phyloP scores from a whole-genome alignment of 371 early-diverging fungal genomes.

The Phascolomyces articulosus region DNA sequence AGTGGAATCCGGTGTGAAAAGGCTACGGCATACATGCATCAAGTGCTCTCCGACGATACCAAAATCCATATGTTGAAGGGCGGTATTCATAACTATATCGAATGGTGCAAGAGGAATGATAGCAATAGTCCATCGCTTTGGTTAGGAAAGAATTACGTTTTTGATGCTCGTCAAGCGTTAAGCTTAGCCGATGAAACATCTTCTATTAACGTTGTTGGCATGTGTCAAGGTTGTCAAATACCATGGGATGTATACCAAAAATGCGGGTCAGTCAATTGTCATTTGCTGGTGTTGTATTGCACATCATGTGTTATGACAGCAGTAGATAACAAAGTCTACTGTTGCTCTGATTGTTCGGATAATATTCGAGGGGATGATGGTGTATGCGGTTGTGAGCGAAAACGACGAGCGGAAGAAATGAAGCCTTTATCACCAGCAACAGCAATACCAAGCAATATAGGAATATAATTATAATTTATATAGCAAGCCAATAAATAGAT shows the following conservation, averaged over 20 bases:
- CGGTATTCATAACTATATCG: conserved; percentile 76
- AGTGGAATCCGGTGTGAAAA: conserved; percentile 65
- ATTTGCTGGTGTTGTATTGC: conserved; percentile 43
- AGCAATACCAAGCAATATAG: background rate
- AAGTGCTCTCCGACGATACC: conserved; percentile 42
- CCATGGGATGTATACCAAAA: conserved; percentile 50
- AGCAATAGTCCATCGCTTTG: conserved; percentile 35
- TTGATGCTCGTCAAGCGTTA: conserved; percentile 70
- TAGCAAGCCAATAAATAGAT: no score
- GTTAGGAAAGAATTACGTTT: conserved; percentile 75
- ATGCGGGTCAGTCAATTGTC: conserved; percentile 35
- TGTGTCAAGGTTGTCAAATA: conserved; percentile 35
- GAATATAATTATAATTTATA: no score
- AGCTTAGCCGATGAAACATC: background rate
- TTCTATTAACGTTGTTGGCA: conserved; percentile 15
- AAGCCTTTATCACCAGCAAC: conserved; percentile 14
- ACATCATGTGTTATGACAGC: conserved; percentile 16
- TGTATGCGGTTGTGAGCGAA: conserved; percentile 39
- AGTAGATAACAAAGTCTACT: conserved; percentile 16
- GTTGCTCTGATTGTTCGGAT: conserved; percentile 35
- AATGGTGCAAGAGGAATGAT: conserved; percentile 52
- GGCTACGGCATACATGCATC: conserved; percentile 64
- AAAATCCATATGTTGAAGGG: conserved; percentile 73
- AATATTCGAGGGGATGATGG: conserved; percentile 21
- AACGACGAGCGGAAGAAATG: conserved; percentile 33